Base-by-base conservation (phyloP, 2,329 filamentous ascomycete species). In the Lecanicillium sp. region DNA sequence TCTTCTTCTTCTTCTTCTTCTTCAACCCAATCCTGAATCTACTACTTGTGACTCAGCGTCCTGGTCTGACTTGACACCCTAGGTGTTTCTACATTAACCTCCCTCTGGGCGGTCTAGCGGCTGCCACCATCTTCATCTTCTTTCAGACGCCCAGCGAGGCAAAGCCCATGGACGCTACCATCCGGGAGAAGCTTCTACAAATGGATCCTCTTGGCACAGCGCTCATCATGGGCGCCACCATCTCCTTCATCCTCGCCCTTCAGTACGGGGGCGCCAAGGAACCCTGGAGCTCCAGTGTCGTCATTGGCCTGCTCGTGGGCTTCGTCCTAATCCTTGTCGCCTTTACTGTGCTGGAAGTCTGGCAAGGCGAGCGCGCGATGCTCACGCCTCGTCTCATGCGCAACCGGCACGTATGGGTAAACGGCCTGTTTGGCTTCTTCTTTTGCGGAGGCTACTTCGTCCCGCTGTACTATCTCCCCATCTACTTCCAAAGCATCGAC, bases 231-330 rank as follows among this genome's bases (percentile, higher is more conserved):
- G 54, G 51, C 2, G 55, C 66, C 2, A 65, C 70, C 12, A 57
- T 71, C 23, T 71, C 69, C 55, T 64, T 75, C 7, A 55, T 76
- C 2, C 57, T 76, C 11, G 73, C 71, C 5, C 57, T 77, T 7
- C 66, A 74, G 51, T 74, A 66, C 63, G 67, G 66, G 23, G 67
- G 67, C 7, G 61, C 56, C 11, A 55, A 58, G n/a, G 61, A 64
- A 29, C n/a, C 60, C 1, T 73, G 70, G 70, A 55, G 56, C 21
- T 57, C 55, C 14, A 51, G 58, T 9, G 57, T 55, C 8, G 60
- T 71, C 29, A 62, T 72, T 27, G 67, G 61, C 2, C 61, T 70
- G 1, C 56, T 72, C 23, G 62, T 65, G 27, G 57, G 62, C 9
- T 64, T 61, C 9, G 55, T 52, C 21, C 55, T 63, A 10, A 56